phyloP scores from a whole-genome alignment of 176 grass and related monocot genomes.

The Zoysia pacifica region DNA sequence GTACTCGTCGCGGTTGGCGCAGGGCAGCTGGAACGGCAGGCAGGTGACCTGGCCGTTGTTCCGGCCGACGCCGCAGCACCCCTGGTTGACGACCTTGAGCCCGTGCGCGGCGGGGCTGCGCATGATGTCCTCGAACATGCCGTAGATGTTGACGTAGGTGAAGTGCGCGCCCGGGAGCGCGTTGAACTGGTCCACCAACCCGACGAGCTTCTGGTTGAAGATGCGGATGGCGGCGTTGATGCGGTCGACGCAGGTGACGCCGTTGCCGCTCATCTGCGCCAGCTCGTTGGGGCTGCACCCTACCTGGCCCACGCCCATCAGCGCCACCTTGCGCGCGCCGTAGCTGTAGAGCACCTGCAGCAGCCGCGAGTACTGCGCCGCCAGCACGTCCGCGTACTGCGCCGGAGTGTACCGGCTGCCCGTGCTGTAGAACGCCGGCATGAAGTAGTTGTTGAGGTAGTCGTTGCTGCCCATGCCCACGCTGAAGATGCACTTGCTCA shows the following conservation, averaged over 20 bases:
- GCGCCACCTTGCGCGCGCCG: constrained; percentile 83
- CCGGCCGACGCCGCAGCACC: constrained; percentile 91
- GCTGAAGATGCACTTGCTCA: constrained; percentile 83
- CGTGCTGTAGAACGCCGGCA: constrained; percentile 66
- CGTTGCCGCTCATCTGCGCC: constrained; percentile 68
- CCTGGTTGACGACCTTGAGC: constrained; percentile 61
- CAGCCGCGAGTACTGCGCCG: constrained; percentile 61
- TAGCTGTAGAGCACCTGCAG: constrained; percentile 66
- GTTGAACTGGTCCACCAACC: constrained; percentile 71
- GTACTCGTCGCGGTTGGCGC: constrained; percentile 72
- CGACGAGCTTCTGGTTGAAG: constrained; percentile 67
- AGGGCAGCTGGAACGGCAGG: constrained; percentile 81
- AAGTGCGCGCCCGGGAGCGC: constrained; percentile 68
- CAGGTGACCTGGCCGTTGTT: constrained; percentile 97
- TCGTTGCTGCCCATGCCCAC: constrained; percentile 96
- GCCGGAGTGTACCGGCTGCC: constrained; percentile 68
- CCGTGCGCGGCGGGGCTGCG: constrained; percentile 46
- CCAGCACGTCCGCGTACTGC: constrained; percentile 70
- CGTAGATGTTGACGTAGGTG: constrained; percentile 80
- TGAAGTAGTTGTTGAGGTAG: constrained; percentile 99
- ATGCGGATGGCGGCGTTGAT: constrained; percentile 75
- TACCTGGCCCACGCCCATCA: constrained; percentile 80
- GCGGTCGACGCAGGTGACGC: constrained; percentile 51
- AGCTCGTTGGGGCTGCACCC: constrained; percentile 87
- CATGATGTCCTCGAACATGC: constrained; percentile 70